phyloP scores from a whole-genome alignment of 2,329 filamentous ascomycete genomes.

The Verticillium nonalfalfae region DNA sequence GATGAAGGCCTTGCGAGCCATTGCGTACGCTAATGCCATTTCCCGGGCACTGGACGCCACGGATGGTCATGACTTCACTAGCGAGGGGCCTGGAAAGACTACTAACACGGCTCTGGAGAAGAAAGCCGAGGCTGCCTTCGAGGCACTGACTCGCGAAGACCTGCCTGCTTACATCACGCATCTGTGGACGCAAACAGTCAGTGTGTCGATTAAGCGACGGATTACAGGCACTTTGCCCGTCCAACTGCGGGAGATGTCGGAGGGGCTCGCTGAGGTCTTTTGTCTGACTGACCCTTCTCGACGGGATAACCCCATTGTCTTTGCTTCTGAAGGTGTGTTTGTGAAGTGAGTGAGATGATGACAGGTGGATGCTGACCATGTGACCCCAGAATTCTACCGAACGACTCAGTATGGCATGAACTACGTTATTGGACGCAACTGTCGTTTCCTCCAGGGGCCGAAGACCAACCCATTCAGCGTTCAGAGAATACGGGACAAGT shows the following conservation, averaged over 20 bases:
- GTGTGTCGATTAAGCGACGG: conserved; percentile 58
- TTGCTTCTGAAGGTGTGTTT: conserved; percentile 63
- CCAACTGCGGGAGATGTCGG: conserved; percentile 61
- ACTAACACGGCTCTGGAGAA: conserved; percentile 53
- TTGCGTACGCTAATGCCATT: conserved; percentile 65
- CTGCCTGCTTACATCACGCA: conserved; percentile 67
- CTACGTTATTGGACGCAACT: conserved; percentile 70
- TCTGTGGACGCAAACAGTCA: conserved; percentile 63
- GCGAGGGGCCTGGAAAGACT: conserved; percentile 41
- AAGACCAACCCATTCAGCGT: conserved; percentile 60
- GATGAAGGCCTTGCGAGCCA: conserved; percentile 63
- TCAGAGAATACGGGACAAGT: conserved; percentile 53
- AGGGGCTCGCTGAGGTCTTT: conserved; percentile 71
- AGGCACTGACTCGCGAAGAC: conserved; percentile 58
- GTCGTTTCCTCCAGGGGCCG: conserved; percentile 71
- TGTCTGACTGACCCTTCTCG: conserved; percentile 70
- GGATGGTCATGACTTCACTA: conserved; percentile 47
- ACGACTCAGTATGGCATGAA: conserved; percentile 70
- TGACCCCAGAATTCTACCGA: conserved; percentile 56
- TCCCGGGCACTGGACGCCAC: conserved; percentile 53
- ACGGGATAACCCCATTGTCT: conserved; percentile 69
- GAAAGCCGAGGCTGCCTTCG: conserved; percentile 59
- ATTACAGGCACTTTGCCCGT: conserved; percentile 62
- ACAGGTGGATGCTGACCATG: fast-evolving
- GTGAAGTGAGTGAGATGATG: not conserved